Evolutionary conservation across 371 early-diverging fungal genomes (phyloP), one percentile per base, ranked within the genome.

Genomic region (Lichtheimia corymbifera): DNA sequence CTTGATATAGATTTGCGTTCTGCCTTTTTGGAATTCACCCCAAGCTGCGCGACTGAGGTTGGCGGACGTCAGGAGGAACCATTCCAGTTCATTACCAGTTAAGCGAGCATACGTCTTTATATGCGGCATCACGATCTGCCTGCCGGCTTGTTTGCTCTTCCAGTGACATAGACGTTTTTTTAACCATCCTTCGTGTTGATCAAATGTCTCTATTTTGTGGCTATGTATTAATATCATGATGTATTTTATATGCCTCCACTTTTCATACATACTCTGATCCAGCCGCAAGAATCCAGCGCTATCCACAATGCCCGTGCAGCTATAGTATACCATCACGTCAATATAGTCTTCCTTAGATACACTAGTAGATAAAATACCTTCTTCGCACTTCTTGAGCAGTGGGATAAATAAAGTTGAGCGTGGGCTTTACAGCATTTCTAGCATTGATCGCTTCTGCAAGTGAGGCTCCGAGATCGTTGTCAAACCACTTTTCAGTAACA

Each of bases 111-210:
- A 70, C 22, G 72, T 78, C 52, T 85, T 85, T 66, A 87, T 83
- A 65, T 89, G 89, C 14, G 89, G 89, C 86, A 87, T 85, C 20
- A 83, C 72, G 14, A 70, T 64, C 27, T 83, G 73, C 14, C 88
- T 73, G 0, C 83, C 85, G 15, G 80, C 70, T 22, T 62, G 55
- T 7, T 55, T 25, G 1, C 82, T 86, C 27, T 62, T 58, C 89
- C 89, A 89, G 12, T 63, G 64, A 49, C 77, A 68, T 40, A 89
- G 56, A 28, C 79, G 53, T 7, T 68, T 66, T 17, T 79, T 62
- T 62, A 89, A 66, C 61, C 82, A 89, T 12, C 43, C 63, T 66
- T n/a, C 27, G 17, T 54, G 41, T 54, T 24, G 47, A 14, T 25
- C 18, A 15, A 67, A 66, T 45, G 79, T 82, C 58, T 6, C 20